Evolutionary conservation across 2,329 filamentous ascomycete genomes (phyloP), one percentile per base, ranked within the genome.

Genomic region (Cladosporium sp.): DNA sequence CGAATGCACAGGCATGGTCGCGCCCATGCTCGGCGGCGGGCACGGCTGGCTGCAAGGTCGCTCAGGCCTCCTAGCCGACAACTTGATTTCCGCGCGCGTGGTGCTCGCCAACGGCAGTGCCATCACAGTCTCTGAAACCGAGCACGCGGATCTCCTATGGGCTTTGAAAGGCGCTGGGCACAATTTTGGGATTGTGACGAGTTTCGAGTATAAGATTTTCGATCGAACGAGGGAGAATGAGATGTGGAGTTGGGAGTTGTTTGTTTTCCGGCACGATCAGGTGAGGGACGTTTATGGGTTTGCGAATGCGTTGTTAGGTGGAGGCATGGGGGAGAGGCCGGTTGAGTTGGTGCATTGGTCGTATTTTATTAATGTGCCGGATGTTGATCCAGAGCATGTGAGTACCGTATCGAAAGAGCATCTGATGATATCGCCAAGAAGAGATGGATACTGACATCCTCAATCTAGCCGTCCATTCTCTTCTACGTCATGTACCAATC

Each of bases 61-160:
- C 4, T n/a, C 32, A 30, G 82, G 82, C 0, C 67, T 83, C 9
- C 69, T 70, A 1, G 73, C 77, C 40, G 77, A 78, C 61, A 71
- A 72, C 52, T 66, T 79, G 7, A 66, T 61, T 0, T 62, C 65
- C 1, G 65, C 60, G 7, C 62, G 60, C 4, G 54, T 74, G 0
- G 69, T 73, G 2, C 61, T 73, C 5, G 70, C 70, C 1, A 62
- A 69, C 49, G 71, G 70, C 0, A 56, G 52, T 9, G 54, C 68
- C 12, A 61, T 72, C 11, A 67, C 54, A 1, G 65, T 66, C 1
- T 76, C 72, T 0, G 61, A 65, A 3, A 59, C 59, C 0, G 66
- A 77, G 54, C 69, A 80, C 32, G 30, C 61, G 0, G 73, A 77
- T 43, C 61, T 77, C 2, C 76, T 75, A 58, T 76, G 71, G 72